Base-by-base conservation (phyloP, 257 asterid genomes). In the Leonotis leonurus region DNA sequence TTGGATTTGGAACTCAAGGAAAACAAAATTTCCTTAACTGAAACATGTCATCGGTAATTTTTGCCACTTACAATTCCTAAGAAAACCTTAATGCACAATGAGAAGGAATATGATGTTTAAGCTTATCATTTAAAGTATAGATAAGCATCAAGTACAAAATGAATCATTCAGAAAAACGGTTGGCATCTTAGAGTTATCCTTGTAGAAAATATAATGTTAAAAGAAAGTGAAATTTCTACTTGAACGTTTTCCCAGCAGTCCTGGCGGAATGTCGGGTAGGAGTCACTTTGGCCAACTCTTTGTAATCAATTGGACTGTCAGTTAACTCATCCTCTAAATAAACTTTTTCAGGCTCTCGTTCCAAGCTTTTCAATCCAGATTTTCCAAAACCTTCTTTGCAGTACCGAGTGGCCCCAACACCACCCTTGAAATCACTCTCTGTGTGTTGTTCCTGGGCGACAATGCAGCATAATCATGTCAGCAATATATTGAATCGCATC, bases 391-490 rank as follows among this genome's bases (percentile, higher is more conserved):
- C 69, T 67, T 26, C 68, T 46, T 74, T 78, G 53, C 61, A 6
- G 30, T 73, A 71, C 43, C 72, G 44, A 21, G 76, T 27, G 46
- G 71, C 93, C 62, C 97, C 96, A 0, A 83, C 84, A 49, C 96
- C 96, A 63, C 90, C 93, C 82, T 85, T 85, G 70, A 87, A 90
- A 82, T 87, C 90, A 68, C 56, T 73, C 53, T 80, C 85, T 9
- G 29, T 68, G 18, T 48, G 65, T 56, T 81, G 76, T 60, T 75
- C 90, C 94, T 82, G 80, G 53, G 45, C 27, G 13, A 54, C 32
- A 60, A 55, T 55, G 56, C 35, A 12, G 62, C 24, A 29, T 3
- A 60, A 29, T 56, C 44, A 24, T 71, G 61, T 68, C 45, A 74
- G 57, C 27, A 46, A 43, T 67, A 60, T 60, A 48, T 48, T 41